These are phyloP conservation scores for Gardenia jasminoides DNA, from an alignment of 257 asterid species.

Conservation along the genomic window DNA sequence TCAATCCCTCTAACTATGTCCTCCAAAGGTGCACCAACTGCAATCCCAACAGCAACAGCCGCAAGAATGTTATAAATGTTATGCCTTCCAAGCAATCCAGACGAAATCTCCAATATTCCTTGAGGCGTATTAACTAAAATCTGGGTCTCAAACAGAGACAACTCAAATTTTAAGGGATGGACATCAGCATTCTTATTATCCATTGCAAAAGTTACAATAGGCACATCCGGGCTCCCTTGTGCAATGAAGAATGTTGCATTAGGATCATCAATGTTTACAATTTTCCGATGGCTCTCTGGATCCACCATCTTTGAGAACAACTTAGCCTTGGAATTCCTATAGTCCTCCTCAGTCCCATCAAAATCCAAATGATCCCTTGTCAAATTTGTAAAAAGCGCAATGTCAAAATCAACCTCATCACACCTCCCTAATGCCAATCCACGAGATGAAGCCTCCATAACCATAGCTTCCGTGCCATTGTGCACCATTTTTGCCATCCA, in stretches of 20 bases:
- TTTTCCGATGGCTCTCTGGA: slow-evolving; percentile 70
- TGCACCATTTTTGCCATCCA: slow-evolving; percentile 87
- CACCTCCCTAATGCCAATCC: slow-evolving; percentile 61
- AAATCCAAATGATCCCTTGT: slow-evolving; percentile 70
- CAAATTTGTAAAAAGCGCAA: slow-evolving; percentile 80
- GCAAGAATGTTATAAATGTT: slow-evolving; percentile 87
- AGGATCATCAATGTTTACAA: slow-evolving; percentile 83
- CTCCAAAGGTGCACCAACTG: slow-evolving; percentile 95
- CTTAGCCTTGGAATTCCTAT: slow-evolving; percentile 59
- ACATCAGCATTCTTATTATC: slow-evolving; percentile 87
- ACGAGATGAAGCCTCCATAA: slow-evolving; percentile 81
- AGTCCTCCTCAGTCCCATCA: slow-evolving; percentile 67
- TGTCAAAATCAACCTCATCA: slow-evolving; percentile 85
- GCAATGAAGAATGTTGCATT: slow-evolving; percentile 65
- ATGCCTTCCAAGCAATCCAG: slow-evolving; percentile 90
- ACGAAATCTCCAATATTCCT: slow-evolving; percentile 88
- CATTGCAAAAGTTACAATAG: slow-evolving; percentile 81
- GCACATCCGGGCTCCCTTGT: slow-evolving; percentile 76
- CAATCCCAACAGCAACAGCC: slow-evolving; percentile 85
- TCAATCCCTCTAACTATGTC: slow-evolving; percentile 96
- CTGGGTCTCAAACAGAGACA: slow-evolving; percentile 89
- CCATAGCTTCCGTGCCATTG: slow-evolving; percentile 87
- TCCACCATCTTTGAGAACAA: slow-evolving; percentile 82
- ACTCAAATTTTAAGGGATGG: slow-evolving; percentile 71
- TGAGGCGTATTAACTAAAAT: slow-evolving; percentile 87